Evolutionary conservation across 495 filamentous ascomycete genomes (phyloP).

Genomic region (Cetradonia linearis): DNA sequence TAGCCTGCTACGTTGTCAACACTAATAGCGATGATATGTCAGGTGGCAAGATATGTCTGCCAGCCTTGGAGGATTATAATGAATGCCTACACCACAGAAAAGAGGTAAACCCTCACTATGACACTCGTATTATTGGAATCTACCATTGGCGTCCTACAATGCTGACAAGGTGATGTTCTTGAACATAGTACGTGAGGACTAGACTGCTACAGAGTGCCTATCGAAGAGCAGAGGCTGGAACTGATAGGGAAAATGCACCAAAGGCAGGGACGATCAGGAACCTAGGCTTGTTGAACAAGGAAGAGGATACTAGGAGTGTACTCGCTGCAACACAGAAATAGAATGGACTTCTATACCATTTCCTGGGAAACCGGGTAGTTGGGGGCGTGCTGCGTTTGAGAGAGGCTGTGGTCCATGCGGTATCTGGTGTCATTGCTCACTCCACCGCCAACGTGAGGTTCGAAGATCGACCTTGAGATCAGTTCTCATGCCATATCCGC

Average conservation of each 20-base stretch:
- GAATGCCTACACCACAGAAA: constrained; percentile 98
- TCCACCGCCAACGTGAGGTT: background rate
- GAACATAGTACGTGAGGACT: constrained; percentile 60
- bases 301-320: constrained; percentile 64
- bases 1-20: constrained; percentile 84
- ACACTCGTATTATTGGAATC: background rate
- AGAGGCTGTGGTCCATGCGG: background rate
- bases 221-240: constrained; percentile 64
- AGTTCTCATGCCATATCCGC: background rate
- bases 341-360: background rate
- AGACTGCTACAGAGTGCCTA: constrained; percentile 76
- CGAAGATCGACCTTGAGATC: background rate
- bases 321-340: constrained; percentile 29
- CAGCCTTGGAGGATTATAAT: constrained; percentile 91
- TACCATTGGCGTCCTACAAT: constrained; percentile 8
- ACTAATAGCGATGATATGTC: constrained; percentile 58
- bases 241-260: constrained; percentile 65
- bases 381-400: background rate
- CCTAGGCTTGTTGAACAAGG: constrained; percentile 69
- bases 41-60: constrained; percentile 81
- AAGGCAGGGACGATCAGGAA: constrained; percentile 70
- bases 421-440: background rate
- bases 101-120: constrained; percentile 54
- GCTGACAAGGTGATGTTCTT: constrained; percentile 10
- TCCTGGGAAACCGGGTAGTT: background rate